A percentile compares a stretch with the other conserved stretches of the same genome.
phyloP scores from a whole-genome alignment of 2,329 filamentous ascomycete species.

The Aureobasidium sp. region DNA sequence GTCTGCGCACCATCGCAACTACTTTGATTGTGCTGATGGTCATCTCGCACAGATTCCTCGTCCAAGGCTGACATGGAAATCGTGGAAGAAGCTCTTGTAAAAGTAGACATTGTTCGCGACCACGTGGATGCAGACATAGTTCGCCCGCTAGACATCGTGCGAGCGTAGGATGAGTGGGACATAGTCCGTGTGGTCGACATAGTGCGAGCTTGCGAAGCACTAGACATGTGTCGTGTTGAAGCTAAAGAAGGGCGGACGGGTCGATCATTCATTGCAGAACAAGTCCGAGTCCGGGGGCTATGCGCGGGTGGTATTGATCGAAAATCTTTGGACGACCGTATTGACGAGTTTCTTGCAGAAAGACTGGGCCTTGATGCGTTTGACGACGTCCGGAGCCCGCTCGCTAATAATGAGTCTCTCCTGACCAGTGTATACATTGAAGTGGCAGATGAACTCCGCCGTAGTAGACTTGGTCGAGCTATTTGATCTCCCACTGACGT shows the following conservation, averaged over 20 bases:
- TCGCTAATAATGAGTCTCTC: neutral
- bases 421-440: constrained; percentile 13
- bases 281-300: neutral
- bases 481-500: neutral
- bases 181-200: neutral
- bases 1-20: neutral
- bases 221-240: neutral
- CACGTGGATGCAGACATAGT: constrained; percentile 6
- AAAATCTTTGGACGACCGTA: neutral
- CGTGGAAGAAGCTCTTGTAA: constrained; percentile 6
- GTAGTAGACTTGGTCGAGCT: neutral
- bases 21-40: neutral
- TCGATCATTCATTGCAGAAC: neutral
- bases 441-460: neutral
- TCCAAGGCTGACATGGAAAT: neutral
- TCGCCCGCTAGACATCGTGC: neutral
- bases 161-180: neutral
- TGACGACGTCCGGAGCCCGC: neutral
- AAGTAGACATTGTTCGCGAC: constrained; percentile 9
- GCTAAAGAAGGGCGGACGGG: neutral
- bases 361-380: neutral
- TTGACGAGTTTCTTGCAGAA: neutral
- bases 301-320: neutral
- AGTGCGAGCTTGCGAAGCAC: neutral
- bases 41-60: neutral